These are phyloP conservation scores for Aspergillus viridinutans DNA, from an alignment of 2,329 filamentous ascomycete species.

Conservation along the genomic window DNA sequence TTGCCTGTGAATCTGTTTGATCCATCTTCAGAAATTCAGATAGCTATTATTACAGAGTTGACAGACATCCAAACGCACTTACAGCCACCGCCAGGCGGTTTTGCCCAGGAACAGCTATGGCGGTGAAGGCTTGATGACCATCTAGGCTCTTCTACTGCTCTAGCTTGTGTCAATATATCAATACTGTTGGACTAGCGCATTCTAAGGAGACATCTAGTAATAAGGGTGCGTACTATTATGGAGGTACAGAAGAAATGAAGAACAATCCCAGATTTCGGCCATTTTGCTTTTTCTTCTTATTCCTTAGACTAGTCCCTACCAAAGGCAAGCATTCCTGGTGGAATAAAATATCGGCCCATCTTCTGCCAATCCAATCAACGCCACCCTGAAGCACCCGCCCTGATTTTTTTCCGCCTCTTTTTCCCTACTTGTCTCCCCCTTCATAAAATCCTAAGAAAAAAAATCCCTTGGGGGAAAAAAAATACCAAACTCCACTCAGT, in stretches of 20 bases:
- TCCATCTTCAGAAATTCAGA: neutral
- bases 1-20: neutral
- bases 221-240: neutral
- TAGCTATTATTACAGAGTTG: neutral
- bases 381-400: conserved; percentile 17
- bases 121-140: neutral
- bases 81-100: neutral
- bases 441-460: conserved; percentile 7
- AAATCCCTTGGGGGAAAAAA: conserved; percentile 3
- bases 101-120: neutral
- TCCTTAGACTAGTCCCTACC: neutral
- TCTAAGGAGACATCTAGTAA: neutral
- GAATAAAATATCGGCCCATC: conserved; percentile 5
- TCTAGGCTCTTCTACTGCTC: neutral
- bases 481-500: conserved; percentile 5
- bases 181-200: neutral
- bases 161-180: neutral
- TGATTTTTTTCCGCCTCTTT: conserved; percentile 7
- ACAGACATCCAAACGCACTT: neutral
- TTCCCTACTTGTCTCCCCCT: conserved; percentile 10
- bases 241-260: neutral
- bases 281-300: neutral
- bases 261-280: too few relatives aligned
- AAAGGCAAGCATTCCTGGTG: neutral
- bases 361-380: conserved; percentile 21